Evolutionary conservation across 2,329 filamentous ascomycete genomes (phyloP).

Genomic region (Colletotrichum sublineola): DNA sequence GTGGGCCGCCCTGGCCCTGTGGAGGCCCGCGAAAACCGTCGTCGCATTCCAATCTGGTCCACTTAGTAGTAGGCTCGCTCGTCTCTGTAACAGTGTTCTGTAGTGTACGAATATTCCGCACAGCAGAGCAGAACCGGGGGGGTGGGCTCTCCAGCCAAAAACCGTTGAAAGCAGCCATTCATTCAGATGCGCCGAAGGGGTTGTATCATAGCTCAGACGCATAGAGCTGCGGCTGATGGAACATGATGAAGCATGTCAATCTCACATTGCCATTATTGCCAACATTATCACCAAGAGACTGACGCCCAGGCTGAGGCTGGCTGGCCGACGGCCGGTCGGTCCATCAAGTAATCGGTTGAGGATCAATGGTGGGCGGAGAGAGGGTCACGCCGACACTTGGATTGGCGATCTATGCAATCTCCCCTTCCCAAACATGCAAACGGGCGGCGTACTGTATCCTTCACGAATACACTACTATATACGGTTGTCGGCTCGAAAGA

Average conservation of each 20-base stretch:
- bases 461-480: background rate
- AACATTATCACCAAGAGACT: background rate
- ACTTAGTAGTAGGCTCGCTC: conserved; percentile 12
- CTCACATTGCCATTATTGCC: background rate
- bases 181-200: background rate
- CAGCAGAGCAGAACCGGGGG: background rate
- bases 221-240: conserved; percentile 17
- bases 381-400: background rate
- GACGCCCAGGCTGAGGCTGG: conserved; percentile 2
- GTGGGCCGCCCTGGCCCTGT: conserved; percentile 2
- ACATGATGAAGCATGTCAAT: conserved; percentile 19
- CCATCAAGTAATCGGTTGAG: too few relatives aligned
- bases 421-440: conserved; percentile 9
- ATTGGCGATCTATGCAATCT: conserved; percentile 16
- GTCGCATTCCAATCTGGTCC: conserved; percentile 32
- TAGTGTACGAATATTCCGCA: background rate
- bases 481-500: background rate
- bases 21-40: conserved; percentile 31
- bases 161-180: background rate
- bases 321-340: background rate
- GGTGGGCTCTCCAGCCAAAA: conserved; percentile 1
- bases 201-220: conserved; percentile 21
- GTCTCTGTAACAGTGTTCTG: background rate
- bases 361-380: background rate
- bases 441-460: background rate